These are phyloP conservation scores for Colletotrichum lini DNA, from an alignment of 2,329 filamentous ascomycete genomes.

Conservation along the genomic window DNA sequence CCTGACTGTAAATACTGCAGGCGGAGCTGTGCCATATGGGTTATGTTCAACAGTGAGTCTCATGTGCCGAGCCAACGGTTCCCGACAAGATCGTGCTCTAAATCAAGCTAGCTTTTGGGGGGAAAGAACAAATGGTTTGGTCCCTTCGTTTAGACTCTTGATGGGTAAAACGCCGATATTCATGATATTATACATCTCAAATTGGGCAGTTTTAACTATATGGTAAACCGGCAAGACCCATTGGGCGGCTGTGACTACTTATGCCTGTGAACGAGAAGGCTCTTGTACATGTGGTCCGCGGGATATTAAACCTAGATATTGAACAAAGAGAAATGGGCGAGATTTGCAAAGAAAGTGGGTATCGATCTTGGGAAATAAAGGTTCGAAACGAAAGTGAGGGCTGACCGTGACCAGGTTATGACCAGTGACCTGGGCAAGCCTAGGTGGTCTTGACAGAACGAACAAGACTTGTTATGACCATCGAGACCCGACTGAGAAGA, in stretches of 20 bases:
- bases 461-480: conserved; percentile 10
- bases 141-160: no score
- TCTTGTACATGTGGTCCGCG: neutral
- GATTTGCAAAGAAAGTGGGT: neutral
- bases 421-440: neutral
- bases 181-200: no score
- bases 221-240: no score
- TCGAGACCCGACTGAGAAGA: conserved; percentile 43
- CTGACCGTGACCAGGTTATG: neutral
- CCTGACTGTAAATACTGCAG: conserved; percentile 6
- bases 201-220: no score
- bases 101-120: no score
- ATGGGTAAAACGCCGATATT: no score
- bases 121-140: no score
- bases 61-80: neutral
- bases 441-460: conserved; percentile 2
- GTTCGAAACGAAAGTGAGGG: neutral
- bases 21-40: neutral
- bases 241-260: no score
- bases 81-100: no score
- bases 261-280: no score
- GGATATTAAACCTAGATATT: neutral
- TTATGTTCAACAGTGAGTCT: neutral
- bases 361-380: no score
- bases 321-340: no score